Evolutionary conservation across 2,329 filamentous ascomycete genomes (phyloP), one percentile per base, ranked within the genome.

Genomic region (Dothistroma pini): DNA sequence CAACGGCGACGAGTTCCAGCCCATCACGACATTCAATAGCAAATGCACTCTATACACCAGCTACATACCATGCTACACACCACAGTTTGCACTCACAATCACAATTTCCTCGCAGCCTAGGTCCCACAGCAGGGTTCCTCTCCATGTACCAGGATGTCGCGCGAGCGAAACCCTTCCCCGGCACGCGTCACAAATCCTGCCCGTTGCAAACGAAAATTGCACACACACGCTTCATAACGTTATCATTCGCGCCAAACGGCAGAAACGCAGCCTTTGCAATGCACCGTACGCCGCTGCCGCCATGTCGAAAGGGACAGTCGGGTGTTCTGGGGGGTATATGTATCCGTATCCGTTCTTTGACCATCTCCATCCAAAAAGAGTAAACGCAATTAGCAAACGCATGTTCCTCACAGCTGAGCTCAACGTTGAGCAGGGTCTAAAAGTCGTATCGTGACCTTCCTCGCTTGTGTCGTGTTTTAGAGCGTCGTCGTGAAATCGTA

Each of bases 401-500:
- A 16, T 11, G 25, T 34, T 6, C 1, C 54, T 29, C 29, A 48
- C n/a, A 31, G 22, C 32, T 56, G 41, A 29, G 22, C 29, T 47
- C 53, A 14, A 21, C 2, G 8, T 32, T 12, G 5, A 35, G 51
- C 51, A 34, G 55, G 48, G 10, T n/a, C 22, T 9, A 31, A 29
- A 19, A 29, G 48, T 29, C 21, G 32, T 35, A 14, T 29, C 14
- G 14, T 34, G 12, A 22, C 3, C 19, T 19, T 25, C 21, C 19
- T 19, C 31, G 44, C 55, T 57, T 44, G 25, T 49, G 16, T 50
- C 34, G 19, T 57, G 2, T 1, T 54, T n/a, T 51, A 29, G 44
- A 57, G 55, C 55, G 55, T 59, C 57, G 31, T 53, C 51, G 41
- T 59, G 44, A 59, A 55, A 47, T 59, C 57, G 41, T 59, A 51